A percentile compares a stretch with the other conserved stretches of the same genome.
Evolutionary conservation across 2,329 filamentous ascomycete species (phyloP).

Genomic region (Fusarium haematococcum): DNA sequence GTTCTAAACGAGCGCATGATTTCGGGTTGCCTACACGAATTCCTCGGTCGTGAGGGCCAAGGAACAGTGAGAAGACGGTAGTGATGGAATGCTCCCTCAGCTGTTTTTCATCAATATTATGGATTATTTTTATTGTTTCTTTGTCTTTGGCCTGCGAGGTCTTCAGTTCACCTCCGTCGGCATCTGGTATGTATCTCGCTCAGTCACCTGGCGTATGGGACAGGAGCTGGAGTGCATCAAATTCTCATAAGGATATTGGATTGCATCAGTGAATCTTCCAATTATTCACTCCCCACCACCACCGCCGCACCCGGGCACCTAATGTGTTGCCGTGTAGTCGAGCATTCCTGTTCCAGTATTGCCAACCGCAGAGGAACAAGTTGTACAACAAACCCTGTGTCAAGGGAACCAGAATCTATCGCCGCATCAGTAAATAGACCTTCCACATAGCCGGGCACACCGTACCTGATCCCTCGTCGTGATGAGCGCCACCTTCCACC

Average conservation of each 20-base stretch:
- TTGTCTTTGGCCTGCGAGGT: not conserved
- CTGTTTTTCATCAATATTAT: not conserved
- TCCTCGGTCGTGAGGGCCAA: not conserved
- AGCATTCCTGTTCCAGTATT: slow-evolving; percentile 85
- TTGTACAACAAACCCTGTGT: slow-evolving; percentile 92
- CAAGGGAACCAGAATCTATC: slow-evolving; percentile 84
- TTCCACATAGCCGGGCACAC: not conserved
- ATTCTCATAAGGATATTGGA: slow-evolving; percentile 19
- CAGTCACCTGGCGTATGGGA: not conserved
- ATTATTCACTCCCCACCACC: slow-evolving; percentile 97
- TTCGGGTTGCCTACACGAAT: not conserved
- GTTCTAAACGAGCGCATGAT: not conserved
- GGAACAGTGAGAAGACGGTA: not conserved
- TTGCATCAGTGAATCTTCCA: slow-evolving; percentile 72
- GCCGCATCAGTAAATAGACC: not conserved
- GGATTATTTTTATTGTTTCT: not conserved
- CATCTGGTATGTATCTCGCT: not conserved
- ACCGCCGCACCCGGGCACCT: slow-evolving; percentile 82
- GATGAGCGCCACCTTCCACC: slow-evolving; percentile 84
- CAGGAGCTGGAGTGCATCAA: not conserved
- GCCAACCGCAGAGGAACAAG: slow-evolving; percentile 86
- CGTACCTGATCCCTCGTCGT: slow-evolving; percentile 88
- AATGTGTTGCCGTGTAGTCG: slow-evolving; percentile 80
- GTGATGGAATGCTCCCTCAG: not conserved
- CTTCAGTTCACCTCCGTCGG: not conserved